These are phyloP conservation scores for Mimosa bimucronata DNA, from an alignment of 306 rosid species.

Conservation along the genomic window DNA sequence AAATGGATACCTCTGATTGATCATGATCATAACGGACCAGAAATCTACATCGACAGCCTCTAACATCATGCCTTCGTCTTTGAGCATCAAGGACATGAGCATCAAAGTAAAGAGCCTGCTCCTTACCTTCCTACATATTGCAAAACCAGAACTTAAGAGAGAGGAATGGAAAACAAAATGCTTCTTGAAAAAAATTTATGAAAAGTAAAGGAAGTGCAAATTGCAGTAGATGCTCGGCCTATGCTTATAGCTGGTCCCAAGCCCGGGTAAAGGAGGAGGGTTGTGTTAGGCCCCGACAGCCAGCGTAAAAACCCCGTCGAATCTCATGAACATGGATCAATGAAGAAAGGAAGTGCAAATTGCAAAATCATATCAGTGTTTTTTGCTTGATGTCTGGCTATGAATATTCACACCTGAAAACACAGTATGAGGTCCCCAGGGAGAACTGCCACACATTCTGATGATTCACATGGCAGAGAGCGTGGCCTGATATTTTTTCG, in stretches of 20 bases:
- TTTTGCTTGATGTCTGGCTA: slow-evolving; percentile 21
- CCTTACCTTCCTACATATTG: slow-evolving; percentile 87
- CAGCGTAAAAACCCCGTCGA: too few relatives aligned
- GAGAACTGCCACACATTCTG: slow-evolving; percentile 96
- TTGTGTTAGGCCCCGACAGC: too few relatives aligned
- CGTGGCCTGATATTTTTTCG: slow-evolving; percentile 87
- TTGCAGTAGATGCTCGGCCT: too few relatives aligned
- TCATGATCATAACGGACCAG: slow-evolving; percentile 96
- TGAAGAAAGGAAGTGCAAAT: slow-evolving; percentile 3
- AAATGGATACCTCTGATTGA: slow-evolving; percentile 82
- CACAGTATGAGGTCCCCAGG: slow-evolving; percentile 97
- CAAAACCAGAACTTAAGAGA: slow-evolving; percentile 30
- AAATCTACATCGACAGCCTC: slow-evolving; percentile 99
- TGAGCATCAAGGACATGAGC: slow-evolving; percentile 99
- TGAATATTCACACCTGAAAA: slow-evolving; percentile 74
- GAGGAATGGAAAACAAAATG: slow-evolving; percentile 13
- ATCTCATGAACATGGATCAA: too few relatives aligned
- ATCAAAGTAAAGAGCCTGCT: slow-evolving; percentile 97
- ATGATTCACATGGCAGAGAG: slow-evolving; percentile 96
- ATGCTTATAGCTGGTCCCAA: too few relatives aligned
- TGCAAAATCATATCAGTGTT: slow-evolving; percentile 29
- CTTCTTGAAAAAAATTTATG: background rate
- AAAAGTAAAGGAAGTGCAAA: slow-evolving; percentile 7
- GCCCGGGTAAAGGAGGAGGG: too few relatives aligned
- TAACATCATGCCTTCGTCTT: slow-evolving; percentile 94